Evolutionary conservation across 768 basidiomycete genomes (phyloP).

Genomic region (Tylopilus felleus): DNA sequence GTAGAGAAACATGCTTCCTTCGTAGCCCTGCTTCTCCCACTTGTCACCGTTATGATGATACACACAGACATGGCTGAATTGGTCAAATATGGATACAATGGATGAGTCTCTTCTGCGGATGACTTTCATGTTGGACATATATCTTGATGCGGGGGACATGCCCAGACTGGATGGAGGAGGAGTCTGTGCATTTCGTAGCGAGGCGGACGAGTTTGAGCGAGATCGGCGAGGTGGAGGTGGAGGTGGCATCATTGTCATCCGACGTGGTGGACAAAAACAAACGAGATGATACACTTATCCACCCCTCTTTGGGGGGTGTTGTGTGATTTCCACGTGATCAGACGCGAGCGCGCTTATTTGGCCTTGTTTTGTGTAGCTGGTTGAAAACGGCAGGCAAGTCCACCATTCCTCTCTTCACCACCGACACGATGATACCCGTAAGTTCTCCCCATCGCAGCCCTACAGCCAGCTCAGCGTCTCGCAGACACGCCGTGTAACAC

Average conservation of each 20-base stretch:
- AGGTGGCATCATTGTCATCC: constrained; percentile 2
- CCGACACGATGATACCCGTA: constrained; percentile 42
- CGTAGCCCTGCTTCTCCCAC: constrained; percentile 82
- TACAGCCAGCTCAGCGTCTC: neutral
- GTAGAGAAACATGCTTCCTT: constrained; percentile 88
- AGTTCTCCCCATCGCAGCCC: constrained; percentile 10
- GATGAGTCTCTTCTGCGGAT: constrained; percentile 75
- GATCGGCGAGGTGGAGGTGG: constrained; percentile 34
- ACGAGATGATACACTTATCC: neutral
- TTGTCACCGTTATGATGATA: constrained; percentile 71
- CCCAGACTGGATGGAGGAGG: constrained; percentile 25
- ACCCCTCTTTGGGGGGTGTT: constrained; percentile 22
- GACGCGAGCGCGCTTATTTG: constrained; percentile 40
- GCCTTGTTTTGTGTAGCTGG: constrained; percentile 33
- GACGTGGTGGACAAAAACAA: neutral
- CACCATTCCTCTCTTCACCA: constrained; percentile 34
- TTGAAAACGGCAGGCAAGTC: constrained; percentile 35
- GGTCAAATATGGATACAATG: constrained; percentile 78
- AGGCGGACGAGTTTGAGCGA: constrained; percentile 28
- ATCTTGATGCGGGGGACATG: constrained; percentile 65
- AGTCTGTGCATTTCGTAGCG: constrained; percentile 12
- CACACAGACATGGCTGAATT: constrained; percentile 83
- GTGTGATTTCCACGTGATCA: constrained; percentile 27
- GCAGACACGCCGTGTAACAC: constrained; percentile 64
- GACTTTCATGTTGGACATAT: constrained; percentile 77